These are phyloP conservation scores for Fraxinus floribunda DNA, from an alignment of 305 asterid genomes.

Conservation along the genomic window DNA sequence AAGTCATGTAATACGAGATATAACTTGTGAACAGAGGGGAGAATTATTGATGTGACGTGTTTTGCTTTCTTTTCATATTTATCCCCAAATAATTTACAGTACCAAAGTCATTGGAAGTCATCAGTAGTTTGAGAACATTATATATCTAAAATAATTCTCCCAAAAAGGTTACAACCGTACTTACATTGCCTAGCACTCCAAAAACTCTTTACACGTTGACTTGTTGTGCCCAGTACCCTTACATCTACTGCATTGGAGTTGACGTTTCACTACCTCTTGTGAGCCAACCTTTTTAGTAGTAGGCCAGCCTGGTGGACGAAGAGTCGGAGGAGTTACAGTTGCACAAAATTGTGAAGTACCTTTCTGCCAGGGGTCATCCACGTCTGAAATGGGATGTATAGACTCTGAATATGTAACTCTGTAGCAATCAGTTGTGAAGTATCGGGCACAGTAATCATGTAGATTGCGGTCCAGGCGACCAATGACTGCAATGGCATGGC, in stretches of 20 bases:
- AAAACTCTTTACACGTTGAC: slow-evolving; percentile 81
- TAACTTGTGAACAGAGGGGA: background rate
- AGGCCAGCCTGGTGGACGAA: slow-evolving; percentile 94
- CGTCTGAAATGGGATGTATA: slow-evolving; percentile 51
- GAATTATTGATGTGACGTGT: background rate
- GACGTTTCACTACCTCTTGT: slow-evolving; percentile 63
- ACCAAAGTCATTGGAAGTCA: background rate
- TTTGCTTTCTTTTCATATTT: background rate
- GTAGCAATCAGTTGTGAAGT: slow-evolving; percentile 62
- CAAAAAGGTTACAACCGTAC: slow-evolving; percentile 24
- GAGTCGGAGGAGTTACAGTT: slow-evolving; percentile 84
- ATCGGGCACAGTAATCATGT: slow-evolving; percentile 67
- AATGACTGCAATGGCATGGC: slow-evolving; percentile 73
- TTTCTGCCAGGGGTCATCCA: slow-evolving; percentile 46
- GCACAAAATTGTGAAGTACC: slow-evolving; percentile 42
- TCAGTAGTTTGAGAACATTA: slow-evolving; percentile 25
- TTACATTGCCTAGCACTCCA: slow-evolving; percentile 50
- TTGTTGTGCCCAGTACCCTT: slow-evolving; percentile 92
- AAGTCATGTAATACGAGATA: background rate
- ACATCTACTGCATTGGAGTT: slow-evolving; percentile 87
- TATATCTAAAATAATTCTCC: slow-evolving; percentile 8
- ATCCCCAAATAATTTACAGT: background rate
- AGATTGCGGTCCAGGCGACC: slow-evolving; percentile 49
- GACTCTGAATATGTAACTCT: slow-evolving; percentile 69
- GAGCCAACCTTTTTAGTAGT: slow-evolving; percentile 62